Evolutionary conservation across 768 basidiomycete genomes (phyloP), one percentile per base, ranked within the genome.

Genomic region (Hortiboletus campestris): DNA sequence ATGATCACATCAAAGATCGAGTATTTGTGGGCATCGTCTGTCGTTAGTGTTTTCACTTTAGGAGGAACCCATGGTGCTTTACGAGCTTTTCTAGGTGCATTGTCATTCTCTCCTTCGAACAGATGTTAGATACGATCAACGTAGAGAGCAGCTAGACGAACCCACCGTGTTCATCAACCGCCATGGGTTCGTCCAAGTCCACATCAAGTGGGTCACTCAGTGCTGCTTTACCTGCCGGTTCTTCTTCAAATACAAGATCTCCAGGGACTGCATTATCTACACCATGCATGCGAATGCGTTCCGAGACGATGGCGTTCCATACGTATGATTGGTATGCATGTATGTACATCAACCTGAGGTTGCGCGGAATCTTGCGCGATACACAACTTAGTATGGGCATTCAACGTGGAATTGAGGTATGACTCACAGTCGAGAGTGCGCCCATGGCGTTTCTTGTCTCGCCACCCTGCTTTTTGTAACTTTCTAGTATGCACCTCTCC

Each of bases 261-360:
- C 97, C 97, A 7, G 84, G 83, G 43, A 94, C 79, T 2, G 92
- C 86, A 56, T 81, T 79, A 48, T 87, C 81, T 48, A 80, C 75
- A 31, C 95, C 94, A 63, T 85, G 86, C 46, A 79, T 78, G 56
- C 84, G 85, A 65, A 98, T 86, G 13, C 97, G 88, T 72, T 98
- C 94, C 4, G 95, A 98, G 39, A 95, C 92, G 53, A 98, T 87
- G 45, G 93, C 86, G 72, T 99, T 99, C 96, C 96, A 99, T 34
- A 98, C 87, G 64, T 98, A 99, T 16, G 92, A 95, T 71, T 99
- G 97, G 69, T 98, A 99, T 31, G 95, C 95, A 71, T 99, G 97
- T 51, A 98, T 86, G 70, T 98, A 99, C 91, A 99, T 98, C 60
- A 97, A 75, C 48, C 97, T 83, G 56, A 99, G 82, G 67, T 96